Conservation (phyloP, 169 alveolate species). For the Eimeria falciformis region DNA sequence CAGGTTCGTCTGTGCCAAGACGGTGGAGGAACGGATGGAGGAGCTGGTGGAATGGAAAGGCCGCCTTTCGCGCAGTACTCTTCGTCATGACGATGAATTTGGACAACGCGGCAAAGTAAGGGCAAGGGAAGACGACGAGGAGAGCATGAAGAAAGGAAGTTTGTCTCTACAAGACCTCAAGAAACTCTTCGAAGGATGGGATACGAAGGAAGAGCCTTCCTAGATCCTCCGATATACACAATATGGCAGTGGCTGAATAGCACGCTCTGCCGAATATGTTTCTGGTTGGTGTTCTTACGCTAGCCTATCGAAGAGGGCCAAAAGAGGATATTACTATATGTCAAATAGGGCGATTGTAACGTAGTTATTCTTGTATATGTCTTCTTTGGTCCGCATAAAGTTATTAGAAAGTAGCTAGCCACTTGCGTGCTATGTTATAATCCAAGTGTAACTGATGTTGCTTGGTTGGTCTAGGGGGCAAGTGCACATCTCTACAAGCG, state of each 20-base stretch:
- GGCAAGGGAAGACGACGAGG: constrained; percentile 53
- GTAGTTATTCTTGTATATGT: too few species aligned
- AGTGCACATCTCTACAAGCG: too few species aligned
- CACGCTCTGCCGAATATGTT: too few species aligned
- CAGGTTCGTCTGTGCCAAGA: constrained; percentile 75
- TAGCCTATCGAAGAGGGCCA: too few species aligned
- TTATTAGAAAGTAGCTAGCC: too few species aligned
- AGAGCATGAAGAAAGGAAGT: constrained; percentile 34
- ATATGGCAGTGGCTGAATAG: background rate
- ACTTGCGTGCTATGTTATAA: too few species aligned
- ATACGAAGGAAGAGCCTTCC: background rate
- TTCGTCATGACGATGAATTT: constrained; percentile 7
- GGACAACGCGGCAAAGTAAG: background rate
- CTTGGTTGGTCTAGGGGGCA: too few species aligned
- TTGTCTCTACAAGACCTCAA: constrained; percentile 72
- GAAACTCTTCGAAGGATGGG: constrained; percentile 74
- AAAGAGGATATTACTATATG: too few species aligned
- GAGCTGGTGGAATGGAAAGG: constrained; percentile 76
- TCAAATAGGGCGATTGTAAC: too few species aligned
- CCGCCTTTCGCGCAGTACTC: constrained; percentile 71
- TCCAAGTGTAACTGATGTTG: too few species aligned
- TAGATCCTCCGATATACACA: background rate
- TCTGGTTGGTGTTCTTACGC: too few species aligned
- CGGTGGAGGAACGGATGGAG: constrained; percentile 77
- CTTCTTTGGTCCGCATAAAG: too few species aligned